phyloP scores from a whole-genome alignment of 1,139 yeast genomes.

The Hemisphaericaspora xylofermentans region DNA sequence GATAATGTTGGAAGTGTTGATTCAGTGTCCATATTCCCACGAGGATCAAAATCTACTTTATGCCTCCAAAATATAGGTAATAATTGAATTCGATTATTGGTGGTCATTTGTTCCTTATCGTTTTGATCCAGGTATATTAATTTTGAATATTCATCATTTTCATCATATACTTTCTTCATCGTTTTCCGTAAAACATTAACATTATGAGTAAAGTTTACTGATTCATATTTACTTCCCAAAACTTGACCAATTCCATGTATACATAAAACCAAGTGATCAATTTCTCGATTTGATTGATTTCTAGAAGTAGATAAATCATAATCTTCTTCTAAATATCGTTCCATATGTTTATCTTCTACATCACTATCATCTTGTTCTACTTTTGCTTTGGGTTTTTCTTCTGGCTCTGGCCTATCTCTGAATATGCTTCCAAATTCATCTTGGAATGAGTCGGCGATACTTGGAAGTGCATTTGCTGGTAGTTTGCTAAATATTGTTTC shows the following conservation, averaged over 20 bases:
- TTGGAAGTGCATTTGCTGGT: conserved; percentile 30
- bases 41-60: conserved; percentile 59
- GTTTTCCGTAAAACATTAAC: conserved; percentile 68
- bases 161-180: conserved; percentile 55
- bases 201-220: conserved; percentile 85
- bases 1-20: conserved; percentile 59
- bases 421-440: conserved; percentile 29
- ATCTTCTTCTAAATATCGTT: conserved; percentile 52
- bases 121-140: conserved; percentile 31
- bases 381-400: conserved; percentile 12
- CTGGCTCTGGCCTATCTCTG: conserved; percentile 6
- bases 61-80: conserved; percentile 81
- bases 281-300: conserved; percentile 45
- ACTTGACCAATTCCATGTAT: conserved; percentile 95
- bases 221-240: conserved; percentile 74
- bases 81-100: conserved; percentile 70
- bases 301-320: conserved; percentile 39
- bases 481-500: conserved; percentile 29
- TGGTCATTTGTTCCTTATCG: conserved; percentile 19
- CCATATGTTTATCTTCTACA: conserved; percentile 30
- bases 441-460: conserved; percentile 30
- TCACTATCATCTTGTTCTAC: conserved; percentile 14
- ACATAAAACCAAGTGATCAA: conserved; percentile 81
- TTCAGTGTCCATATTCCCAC: conserved; percentile 28
- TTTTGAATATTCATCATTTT: conserved; percentile 42